These are phyloP conservation scores for Xylariaceae sp. DNA, from an alignment of 2,329 filamentous ascomycete species.

Conservation along the genomic window DNA sequence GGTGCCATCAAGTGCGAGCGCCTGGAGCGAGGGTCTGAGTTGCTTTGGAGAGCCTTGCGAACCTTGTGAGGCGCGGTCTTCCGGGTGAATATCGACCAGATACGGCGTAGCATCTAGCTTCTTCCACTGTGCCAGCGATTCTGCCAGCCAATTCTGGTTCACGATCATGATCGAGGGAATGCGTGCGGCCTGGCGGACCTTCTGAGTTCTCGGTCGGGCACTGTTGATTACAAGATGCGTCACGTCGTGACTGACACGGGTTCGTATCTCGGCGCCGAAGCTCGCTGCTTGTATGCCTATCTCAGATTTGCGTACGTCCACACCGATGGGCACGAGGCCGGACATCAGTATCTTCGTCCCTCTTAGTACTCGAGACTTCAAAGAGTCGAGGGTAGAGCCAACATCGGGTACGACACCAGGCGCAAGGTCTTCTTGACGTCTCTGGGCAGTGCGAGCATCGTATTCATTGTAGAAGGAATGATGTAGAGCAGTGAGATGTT, in stretches of 20 bases:
- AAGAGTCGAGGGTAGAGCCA: conserved; percentile 73
- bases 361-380: conserved; percentile 73
- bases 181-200: conserved; percentile 81
- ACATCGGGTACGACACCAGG: conserved; percentile 70
- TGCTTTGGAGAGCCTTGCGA: conserved; percentile 43
- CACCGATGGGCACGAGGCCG: conserved; percentile 79
- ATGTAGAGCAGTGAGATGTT: conserved; percentile 73
- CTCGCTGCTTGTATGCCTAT: conserved; percentile 81
- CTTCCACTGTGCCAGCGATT: conserved; percentile 80
- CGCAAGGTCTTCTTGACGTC: conserved; percentile 41
- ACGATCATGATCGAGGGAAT: conserved; percentile 85
- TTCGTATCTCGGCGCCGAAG: conserved; percentile 69
- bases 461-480: conserved; percentile 79
- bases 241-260: conserved; percentile 56
- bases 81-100: conserved; percentile 68
- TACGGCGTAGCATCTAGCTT: conserved; percentile 76
- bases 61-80: conserved; percentile 48
- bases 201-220: conserved; percentile 74
- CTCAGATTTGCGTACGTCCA: conserved; percentile 76
- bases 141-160: conserved; percentile 81
- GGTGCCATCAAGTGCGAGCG: conserved; percentile 11
- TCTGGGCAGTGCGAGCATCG: conserved; percentile 53
- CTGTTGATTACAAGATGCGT: conserved; percentile 73
- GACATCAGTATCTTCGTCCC: conserved; percentile 82
- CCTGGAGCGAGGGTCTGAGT: conserved; percentile 34